A percentile compares a stretch with the other conserved stretches of the same genome.
These are phyloP conservation scores for Mucor sp. DNA, from an alignment of 371 early-diverging fungal species.

Conservation along the genomic window DNA sequence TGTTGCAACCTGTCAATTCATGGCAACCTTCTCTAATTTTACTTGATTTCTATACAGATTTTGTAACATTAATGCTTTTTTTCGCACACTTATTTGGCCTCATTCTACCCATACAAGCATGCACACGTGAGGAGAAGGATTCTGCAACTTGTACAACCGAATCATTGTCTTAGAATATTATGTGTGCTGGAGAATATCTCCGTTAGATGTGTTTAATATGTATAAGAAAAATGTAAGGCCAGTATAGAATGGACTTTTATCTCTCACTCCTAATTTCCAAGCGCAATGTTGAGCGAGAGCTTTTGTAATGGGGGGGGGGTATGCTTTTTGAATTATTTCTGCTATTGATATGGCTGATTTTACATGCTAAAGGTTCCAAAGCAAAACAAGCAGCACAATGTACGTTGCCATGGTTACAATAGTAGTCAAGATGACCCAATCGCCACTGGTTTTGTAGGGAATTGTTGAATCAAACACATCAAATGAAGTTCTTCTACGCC, in stretches of 20 bases:
- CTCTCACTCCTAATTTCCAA: neutral
- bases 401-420: slow-evolving; percentile 52
- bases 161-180: neutral
- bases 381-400: slow-evolving; percentile 45
- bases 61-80: neutral
- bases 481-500: slow-evolving; percentile 54
- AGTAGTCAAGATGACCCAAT: slow-evolving; percentile 56
- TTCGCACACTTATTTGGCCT: neutral
- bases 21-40: neutral
- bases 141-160: neutral
- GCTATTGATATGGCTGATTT: neutral
- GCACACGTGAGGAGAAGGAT: neutral
- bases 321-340: neutral
- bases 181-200: neutral
- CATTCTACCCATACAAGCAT: neutral
- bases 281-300: neutral
- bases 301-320: neutral
- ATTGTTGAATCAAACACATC: slow-evolving; percentile 50
- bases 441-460: slow-evolving; percentile 51
- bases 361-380: slow-evolving; percentile 31
- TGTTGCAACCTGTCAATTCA: neutral
- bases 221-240: neutral
- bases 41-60: neutral
- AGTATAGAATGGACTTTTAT: neutral
- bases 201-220: neutral